A percentile compares a stretch with the other conserved stretches of the same genome.
These are phyloP conservation scores for Mortierella sp. DNA, from an alignment of 371 early-diverging fungal species.

Conservation along the genomic window DNA sequence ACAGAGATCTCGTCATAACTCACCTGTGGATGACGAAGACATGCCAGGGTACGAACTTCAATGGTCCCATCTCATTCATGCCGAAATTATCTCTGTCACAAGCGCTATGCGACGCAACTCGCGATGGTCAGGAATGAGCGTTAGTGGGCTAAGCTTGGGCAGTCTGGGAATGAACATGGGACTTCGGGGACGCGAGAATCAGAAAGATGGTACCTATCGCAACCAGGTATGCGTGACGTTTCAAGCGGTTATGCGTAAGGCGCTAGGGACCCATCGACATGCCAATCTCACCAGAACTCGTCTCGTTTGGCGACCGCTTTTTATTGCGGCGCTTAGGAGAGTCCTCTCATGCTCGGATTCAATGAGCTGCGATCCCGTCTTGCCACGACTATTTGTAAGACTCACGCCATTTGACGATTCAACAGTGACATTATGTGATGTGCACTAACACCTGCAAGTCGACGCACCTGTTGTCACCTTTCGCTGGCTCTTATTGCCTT, in stretches of 20 bases:
- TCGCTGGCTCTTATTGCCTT: background rate
- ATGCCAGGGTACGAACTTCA: conserved; percentile 64
- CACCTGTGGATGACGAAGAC: background rate
- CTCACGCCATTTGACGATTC: background rate
- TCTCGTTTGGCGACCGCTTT: too few relatives aligned
- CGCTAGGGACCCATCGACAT: too few relatives aligned
- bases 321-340: conserved; percentile 58
- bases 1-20: conserved; percentile 2
- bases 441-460: background rate
- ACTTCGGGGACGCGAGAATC: conserved; percentile 62
- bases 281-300: too few relatives aligned
- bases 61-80: conserved; percentile 83
- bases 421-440: background rate
- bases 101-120: conserved; percentile 90
- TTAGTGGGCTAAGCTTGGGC: conserved; percentile 71
- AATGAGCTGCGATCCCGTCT: conserved; percentile 73
- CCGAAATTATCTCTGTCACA: conserved; percentile 84
- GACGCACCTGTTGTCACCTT: background rate
- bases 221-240: conserved; percentile 63
- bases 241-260: too few relatives aligned
- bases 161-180: conserved; percentile 76
- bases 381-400: conserved; percentile 68
- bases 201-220: conserved; percentile 56
- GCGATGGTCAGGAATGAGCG: conserved; percentile 82
- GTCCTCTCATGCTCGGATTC: conserved; percentile 80